phyloP scores from a whole-genome alignment of 306 rosid species.

The Lathyrus tuberosus region DNA sequence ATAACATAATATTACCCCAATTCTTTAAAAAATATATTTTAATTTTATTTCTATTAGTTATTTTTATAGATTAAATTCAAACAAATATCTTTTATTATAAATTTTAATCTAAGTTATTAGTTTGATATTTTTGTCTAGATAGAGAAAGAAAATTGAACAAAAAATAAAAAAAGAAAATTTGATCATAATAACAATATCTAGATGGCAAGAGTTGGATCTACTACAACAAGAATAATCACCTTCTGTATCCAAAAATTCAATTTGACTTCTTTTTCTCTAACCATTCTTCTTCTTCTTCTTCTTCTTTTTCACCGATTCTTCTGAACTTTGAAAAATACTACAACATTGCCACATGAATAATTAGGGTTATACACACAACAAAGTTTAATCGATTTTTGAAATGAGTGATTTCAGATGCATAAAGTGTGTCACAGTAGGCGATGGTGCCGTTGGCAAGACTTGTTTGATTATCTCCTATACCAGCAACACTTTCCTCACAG shows the following conservation, averaged over 20 bases:
- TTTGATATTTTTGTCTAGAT: no score
- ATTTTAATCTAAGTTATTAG: no score
- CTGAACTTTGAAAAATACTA: constrained; percentile 24
- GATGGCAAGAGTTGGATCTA: constrained; percentile 5
- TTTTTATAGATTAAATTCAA: no score
- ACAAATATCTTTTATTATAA: no score
- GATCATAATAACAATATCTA: neutral
- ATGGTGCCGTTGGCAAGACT: constrained; percentile 96
- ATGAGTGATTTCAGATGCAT: constrained; percentile 96
- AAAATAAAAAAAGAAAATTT: neutral
- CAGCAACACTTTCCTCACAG: constrained; percentile 98
- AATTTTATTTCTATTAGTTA: no score
- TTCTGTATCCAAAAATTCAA: neutral
- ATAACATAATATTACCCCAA: no score
- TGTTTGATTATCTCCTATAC: constrained; percentile 98
- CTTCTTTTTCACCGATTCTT: neutral
- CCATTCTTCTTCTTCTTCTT: neutral
- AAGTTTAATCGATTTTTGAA: neutral
- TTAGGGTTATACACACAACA: constrained; percentile 38
- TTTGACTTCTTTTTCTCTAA: neutral
- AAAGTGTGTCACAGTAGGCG: constrained; percentile 96
- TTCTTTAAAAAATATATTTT: no score
- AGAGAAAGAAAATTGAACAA: neutral
- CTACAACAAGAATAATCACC: neutral
- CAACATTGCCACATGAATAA: constrained; percentile 38